phyloP scores from a whole-genome alignment of 164 flowering plant genomes.

The Magnolia kwangsiensis region DNA sequence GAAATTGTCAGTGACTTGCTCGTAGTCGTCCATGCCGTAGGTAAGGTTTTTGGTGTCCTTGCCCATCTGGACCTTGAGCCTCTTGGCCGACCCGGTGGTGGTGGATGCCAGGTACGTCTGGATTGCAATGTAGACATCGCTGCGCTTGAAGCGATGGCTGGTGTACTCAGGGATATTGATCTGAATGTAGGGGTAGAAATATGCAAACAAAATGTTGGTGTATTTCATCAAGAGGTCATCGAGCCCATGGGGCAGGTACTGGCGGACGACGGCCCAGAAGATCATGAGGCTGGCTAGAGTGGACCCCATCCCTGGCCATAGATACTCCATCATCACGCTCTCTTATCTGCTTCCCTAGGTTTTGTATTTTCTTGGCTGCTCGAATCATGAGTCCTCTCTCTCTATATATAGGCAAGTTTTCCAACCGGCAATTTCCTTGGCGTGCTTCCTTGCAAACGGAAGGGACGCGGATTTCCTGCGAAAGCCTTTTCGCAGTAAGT shows the following conservation, averaged over 20 bases:
- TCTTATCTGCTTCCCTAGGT: neutral
- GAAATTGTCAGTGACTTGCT: constrained; percentile 43
- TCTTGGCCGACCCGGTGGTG: constrained; percentile 36
- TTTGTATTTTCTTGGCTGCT: too few relatives aligned
- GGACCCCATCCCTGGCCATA: constrained; percentile 28
- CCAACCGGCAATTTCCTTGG: too few relatives aligned
- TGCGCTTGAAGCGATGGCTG: constrained; percentile 39
- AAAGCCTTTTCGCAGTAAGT: too few relatives aligned
- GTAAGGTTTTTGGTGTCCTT: constrained; percentile 32
- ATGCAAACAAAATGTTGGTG: constrained; percentile 15
- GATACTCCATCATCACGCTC: neutral
- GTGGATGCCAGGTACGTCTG: constrained; percentile 49
- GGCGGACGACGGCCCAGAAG: constrained; percentile 37
- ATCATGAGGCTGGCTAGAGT: constrained; percentile 48
- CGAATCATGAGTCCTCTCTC: too few relatives aligned
- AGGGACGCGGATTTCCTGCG: too few relatives aligned
- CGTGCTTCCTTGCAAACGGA: too few relatives aligned
- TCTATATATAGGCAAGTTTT: too few relatives aligned
- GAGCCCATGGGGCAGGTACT: constrained; percentile 38
- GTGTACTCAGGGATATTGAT: constrained; percentile 48
- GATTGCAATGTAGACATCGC: constrained; percentile 43
- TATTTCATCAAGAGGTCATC: constrained; percentile 25
- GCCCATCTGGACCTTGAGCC: constrained; percentile 46
- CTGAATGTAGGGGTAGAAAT: constrained; percentile 36
- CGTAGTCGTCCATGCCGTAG: constrained; percentile 55